phyloP scores from a whole-genome alignment of 257 asterid genomes.

The Capsicum chinense region DNA sequence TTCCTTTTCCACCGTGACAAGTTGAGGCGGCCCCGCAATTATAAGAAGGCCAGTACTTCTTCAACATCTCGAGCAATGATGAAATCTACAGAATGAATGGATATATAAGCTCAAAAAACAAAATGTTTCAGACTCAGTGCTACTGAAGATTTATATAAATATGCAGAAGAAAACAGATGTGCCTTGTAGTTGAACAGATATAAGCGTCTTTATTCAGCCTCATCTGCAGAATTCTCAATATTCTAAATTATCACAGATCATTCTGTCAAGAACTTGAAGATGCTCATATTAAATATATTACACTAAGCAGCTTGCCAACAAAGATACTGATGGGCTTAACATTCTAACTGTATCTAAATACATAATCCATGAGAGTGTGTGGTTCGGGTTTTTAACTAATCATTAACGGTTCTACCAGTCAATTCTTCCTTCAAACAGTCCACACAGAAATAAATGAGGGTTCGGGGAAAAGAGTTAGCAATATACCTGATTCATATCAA shows the following conservation, averaged over 20 bases:
- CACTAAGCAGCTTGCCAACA: background rate
- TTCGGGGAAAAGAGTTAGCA: background rate
- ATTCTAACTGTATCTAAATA: background rate
- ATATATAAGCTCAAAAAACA: conserved; percentile 1
- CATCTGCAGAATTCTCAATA: conserved; percentile 1
- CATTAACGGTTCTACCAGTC: background rate
- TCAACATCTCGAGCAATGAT: conserved; percentile 54
- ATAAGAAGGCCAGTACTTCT: conserved; percentile 81
- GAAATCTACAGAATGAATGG: conserved; percentile 54
- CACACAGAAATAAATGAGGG: background rate
- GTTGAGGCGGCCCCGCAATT: conserved; percentile 63
- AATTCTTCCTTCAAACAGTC: background rate
- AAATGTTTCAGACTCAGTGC: background rate
- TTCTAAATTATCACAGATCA: background rate
- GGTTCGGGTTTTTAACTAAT: conserved; percentile 8
- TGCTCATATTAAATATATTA: background rate
- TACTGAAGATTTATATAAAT: conserved; percentile 1
- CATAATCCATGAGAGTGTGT: background rate
- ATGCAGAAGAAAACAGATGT: background rate
- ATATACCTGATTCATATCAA: conserved; percentile 64
- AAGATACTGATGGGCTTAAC: background rate
- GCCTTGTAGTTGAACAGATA: background rate
- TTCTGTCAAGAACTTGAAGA: conserved; percentile 7
- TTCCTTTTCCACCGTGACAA: conserved; percentile 81
- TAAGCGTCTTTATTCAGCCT: conserved; percentile 15